Percentiles rank a stretch among this genome's conserved stretches.
These are phyloP conservation scores for Verruconis gallopava DNA, from an alignment of 2,329 filamentous ascomycete genomes.

Conservation along the genomic window DNA sequence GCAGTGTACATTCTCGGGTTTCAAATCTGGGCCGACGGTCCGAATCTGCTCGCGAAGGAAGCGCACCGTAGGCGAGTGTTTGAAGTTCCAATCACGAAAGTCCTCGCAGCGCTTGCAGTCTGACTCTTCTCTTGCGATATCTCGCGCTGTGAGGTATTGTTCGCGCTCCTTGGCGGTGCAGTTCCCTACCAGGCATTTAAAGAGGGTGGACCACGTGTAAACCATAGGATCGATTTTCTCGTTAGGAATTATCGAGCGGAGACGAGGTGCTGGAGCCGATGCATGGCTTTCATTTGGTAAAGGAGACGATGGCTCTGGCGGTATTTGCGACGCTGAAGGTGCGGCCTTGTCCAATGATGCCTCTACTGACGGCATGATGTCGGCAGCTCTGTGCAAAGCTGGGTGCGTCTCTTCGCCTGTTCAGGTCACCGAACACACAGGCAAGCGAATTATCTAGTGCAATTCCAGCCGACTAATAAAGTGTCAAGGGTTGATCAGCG, in stretches of 20 bases:
- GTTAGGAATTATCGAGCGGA: neutral
- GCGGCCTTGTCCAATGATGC: too few species aligned
- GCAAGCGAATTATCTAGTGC: too few species aligned
- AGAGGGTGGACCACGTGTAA: constrained; percentile 68
- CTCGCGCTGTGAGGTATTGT: constrained; percentile 66
- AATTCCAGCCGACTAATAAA: too few species aligned
- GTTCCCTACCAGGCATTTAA: constrained; percentile 62
- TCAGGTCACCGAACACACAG: too few species aligned
- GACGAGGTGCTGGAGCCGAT: neutral
- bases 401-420: too few species aligned
- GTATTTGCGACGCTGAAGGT: too few species aligned
- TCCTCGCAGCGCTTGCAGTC: constrained; percentile 75
- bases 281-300: too few species aligned
- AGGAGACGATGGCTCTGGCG: too few species aligned
- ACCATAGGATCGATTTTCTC: constrained; percentile 20
- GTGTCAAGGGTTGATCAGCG: too few species aligned
- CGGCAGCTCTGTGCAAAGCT: too few species aligned
- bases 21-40: constrained; percentile 64
- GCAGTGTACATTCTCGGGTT: constrained; percentile 65
- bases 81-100: constrained; percentile 70
- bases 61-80: constrained; percentile 56
- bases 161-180: constrained; percentile 56
- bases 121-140: constrained; percentile 58
- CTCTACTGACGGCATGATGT: too few species aligned
- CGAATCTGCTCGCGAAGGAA: constrained; percentile 76